phyloP scores from a whole-genome alignment of 1,139 yeast genomes.

The Kodamaea sp. region DNA sequence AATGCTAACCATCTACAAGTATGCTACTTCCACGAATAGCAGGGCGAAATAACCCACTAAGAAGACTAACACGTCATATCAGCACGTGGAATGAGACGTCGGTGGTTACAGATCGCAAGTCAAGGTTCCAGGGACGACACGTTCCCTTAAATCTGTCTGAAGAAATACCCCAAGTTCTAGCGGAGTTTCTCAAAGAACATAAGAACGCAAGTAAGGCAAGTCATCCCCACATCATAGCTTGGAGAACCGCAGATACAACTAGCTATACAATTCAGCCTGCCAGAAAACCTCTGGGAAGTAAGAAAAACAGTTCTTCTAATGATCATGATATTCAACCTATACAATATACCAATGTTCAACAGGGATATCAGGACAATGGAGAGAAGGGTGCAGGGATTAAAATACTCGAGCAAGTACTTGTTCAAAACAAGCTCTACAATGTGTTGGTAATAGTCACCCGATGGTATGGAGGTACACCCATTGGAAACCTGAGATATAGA shows the following conservation, averaged over 20 bases:
- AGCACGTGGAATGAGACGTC: constrained; percentile 32
- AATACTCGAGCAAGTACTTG: constrained; percentile 50
- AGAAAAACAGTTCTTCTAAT: no score
- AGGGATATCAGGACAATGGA: constrained; percentile 63
- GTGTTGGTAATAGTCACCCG: constrained; percentile 63
- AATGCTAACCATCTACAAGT: no score
- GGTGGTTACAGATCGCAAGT: constrained; percentile 45
- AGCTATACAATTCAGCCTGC: no score
- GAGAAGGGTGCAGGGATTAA: constrained; percentile 67
- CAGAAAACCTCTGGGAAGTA: background rate
- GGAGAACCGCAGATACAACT: constrained; percentile 51
- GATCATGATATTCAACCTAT: background rate
- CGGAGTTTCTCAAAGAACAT: constrained; percentile 33
- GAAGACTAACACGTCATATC: constrained; percentile 7
- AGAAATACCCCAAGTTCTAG: constrained; percentile 42
- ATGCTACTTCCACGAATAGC: no score
- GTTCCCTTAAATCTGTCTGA: constrained; percentile 32
- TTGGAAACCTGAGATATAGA: constrained; percentile 66
- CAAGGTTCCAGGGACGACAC: constrained; percentile 63
- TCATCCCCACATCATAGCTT: constrained; percentile 70
- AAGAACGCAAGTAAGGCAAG: constrained; percentile 52
- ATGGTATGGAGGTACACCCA: constrained; percentile 72
- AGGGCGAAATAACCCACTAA: no score
- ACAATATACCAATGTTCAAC: constrained; percentile 34
- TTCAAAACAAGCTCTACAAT: constrained; percentile 47